phyloP scores from a whole-genome alignment of 768 basidiomycete genomes.

The Flagelloscypha sp. region DNA sequence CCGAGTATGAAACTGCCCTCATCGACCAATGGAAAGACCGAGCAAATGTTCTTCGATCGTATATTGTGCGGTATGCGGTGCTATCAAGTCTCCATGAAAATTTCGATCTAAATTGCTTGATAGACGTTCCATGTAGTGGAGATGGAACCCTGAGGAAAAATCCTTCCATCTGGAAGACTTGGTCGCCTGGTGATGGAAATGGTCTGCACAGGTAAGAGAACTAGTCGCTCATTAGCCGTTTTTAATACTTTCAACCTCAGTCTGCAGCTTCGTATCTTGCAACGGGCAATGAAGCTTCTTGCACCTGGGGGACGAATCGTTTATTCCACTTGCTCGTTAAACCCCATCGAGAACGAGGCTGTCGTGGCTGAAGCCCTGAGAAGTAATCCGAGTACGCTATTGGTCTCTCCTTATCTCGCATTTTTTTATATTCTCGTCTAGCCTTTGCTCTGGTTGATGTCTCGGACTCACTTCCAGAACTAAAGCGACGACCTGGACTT shows the following conservation, averaged over 20 bases:
- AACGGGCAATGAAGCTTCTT: conserved; percentile 88
- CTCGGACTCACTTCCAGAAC: conserved; percentile 57
- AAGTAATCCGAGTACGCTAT: conserved; percentile 50
- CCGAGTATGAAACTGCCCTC: conserved; percentile 53
- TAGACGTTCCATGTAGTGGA: conserved; percentile 97
- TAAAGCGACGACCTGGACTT: conserved; percentile 70
- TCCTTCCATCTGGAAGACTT: conserved; percentile 86
- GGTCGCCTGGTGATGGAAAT: conserved; percentile 85
- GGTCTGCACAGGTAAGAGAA: conserved; percentile 72
- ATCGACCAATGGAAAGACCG: conserved; percentile 23
- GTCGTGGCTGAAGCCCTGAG: conserved; percentile 82
- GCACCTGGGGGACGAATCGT: conserved; percentile 81
- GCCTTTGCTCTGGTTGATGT: conserved; percentile 79
- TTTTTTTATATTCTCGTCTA: conserved; percentile 15
- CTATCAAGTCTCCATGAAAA: no score
- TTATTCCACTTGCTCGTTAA: conserved; percentile 96
- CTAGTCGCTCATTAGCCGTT: not conserved
- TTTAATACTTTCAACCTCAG: conserved; percentile 28
- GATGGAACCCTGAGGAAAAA: conserved; percentile 97
- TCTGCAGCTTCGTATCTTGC: conserved; percentile 85
- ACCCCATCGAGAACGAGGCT: conserved; percentile 96
- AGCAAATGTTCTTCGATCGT: conserved; percentile 75
- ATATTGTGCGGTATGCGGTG: conserved; percentile 94
- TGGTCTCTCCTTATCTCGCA: not conserved
- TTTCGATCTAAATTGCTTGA: no score